phyloP scores from a whole-genome alignment of 2,329 filamentous ascomycete genomes.

The Penicillium sp. region DNA sequence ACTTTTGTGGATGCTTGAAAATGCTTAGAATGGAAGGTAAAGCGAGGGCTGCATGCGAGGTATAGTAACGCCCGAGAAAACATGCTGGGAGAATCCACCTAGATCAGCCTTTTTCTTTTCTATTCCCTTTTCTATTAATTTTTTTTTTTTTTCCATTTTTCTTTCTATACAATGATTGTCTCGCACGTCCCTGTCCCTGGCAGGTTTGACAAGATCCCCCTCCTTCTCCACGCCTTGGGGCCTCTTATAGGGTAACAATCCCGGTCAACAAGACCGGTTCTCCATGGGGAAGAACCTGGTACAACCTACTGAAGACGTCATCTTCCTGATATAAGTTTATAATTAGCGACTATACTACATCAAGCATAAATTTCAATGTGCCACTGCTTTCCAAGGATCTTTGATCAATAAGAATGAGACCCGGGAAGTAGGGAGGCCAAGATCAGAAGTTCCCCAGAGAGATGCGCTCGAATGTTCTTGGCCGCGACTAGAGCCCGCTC shows the following conservation, averaged over 20 bases:
- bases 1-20: background rate
- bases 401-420: conserved; percentile 5
- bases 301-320: conserved; percentile 13
- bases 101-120: conserved; percentile 10
- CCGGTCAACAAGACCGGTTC: conserved; percentile 7
- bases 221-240: background rate
- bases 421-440: conserved; percentile 2
- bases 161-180: conserved; percentile 10
- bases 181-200: conserved; percentile 24
- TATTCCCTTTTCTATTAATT: conserved; percentile 3
- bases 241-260: conserved; percentile 9
- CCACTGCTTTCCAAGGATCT: background rate
- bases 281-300: conserved; percentile 5
- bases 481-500: conserved; percentile 19
- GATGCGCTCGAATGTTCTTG: conserved; percentile 22
- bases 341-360: background rate
- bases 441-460: conserved; percentile 5
- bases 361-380: background rate
- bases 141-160: background rate
- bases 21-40: conserved; percentile 15
- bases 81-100: conserved; percentile 6
- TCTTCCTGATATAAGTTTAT: conserved; percentile 3
- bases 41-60: conserved; percentile 15
- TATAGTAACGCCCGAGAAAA: conserved; percentile 12
- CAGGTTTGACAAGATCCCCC: conserved; percentile 7